Evolutionary conservation across 352 stramenopile species (phyloP), one percentile per base, ranked within the genome.

Genomic region (Phytophthora podocarpi): DNA sequence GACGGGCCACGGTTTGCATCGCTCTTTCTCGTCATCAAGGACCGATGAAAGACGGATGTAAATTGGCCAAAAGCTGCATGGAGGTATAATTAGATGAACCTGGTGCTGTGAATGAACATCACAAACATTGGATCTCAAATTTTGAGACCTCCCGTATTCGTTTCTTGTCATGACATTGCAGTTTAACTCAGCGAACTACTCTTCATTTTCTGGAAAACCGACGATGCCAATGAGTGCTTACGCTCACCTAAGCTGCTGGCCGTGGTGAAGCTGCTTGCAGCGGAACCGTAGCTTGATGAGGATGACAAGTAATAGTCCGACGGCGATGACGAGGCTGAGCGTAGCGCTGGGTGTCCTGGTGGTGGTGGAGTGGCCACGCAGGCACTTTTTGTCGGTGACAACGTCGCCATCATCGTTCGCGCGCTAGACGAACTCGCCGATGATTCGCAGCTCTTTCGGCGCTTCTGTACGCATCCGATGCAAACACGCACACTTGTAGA

Each of bases 401-500:
- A 59, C 11, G 64, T 39, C 15, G 74, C 64, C 30, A 59, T 37
- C 26, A 60, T 64, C 10, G 49, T 56, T n/a, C 62, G 49, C 5
- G 61, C 60, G 12, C 42, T 68, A 4, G 67, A 62, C 7, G 59
- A 55, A 34, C 59, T 48, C 7, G 43, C 39, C 4, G 48, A 27
- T 21, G 64, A 73, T 32, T 87, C 80, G 20, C 60, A 70, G 34
- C 78, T 87, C 20, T 85, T 76, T 31, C 78, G 78, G 12, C 80
- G 83, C 36, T 84, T 82, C 51, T 85, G 69, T 7, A 86, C 67
- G 32, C 83, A 92, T 5, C 53, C 48, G 3, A 82, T 75, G 35
- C 83, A 92, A n/a, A 92, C 80, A 43, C 83, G 80, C 12, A 92
- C 80, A 54, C 76, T 85, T 26, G 80, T 87, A 23, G 68, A 73